A percentile compares a stretch with the other conserved stretches of the same genome.
Conservation (phyloP, 345 rosid genomes). For the Raphanus sativus region DNA sequence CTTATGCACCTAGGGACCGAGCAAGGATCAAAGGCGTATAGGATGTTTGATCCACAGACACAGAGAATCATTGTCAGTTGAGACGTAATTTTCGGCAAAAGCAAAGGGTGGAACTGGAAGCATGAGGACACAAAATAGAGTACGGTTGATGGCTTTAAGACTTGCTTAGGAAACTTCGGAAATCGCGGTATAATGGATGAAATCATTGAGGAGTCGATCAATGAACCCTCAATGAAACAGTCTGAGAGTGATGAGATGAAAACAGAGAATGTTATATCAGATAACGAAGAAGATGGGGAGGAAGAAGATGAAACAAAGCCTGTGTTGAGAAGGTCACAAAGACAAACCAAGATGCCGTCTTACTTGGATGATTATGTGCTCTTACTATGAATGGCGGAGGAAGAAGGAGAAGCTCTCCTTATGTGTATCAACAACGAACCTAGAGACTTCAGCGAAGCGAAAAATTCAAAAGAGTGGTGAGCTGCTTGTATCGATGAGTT, state of each 20-base stretch:
- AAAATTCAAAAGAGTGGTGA: neutral
- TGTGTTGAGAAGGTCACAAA: neutral
- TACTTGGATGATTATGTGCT: neutral
- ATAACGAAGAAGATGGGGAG: neutral
- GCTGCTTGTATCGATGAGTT: neutral
- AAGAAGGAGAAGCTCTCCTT: neutral
- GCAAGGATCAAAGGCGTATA: neutral
- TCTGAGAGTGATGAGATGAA: neutral
- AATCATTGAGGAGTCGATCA: no score
- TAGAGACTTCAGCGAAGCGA: neutral
- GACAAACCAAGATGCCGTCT: neutral
- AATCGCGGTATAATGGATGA: neutral
- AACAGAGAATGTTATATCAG: neutral
- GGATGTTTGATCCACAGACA: neutral
- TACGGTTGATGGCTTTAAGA: rapidly evolving
- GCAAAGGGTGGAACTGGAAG: neutral
- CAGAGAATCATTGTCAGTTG: neutral
- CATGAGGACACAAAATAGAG: neutral
- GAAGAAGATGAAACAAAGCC: neutral
- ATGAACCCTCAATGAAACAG: no score
- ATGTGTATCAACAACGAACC: neutral
- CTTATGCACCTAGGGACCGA: neutral
- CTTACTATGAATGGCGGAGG: neutral
- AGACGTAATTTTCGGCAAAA: neutral
- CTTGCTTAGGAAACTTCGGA: neutral